Conservation (phyloP, 306 rosid species). For the Ormosia semicastrata region DNA sequence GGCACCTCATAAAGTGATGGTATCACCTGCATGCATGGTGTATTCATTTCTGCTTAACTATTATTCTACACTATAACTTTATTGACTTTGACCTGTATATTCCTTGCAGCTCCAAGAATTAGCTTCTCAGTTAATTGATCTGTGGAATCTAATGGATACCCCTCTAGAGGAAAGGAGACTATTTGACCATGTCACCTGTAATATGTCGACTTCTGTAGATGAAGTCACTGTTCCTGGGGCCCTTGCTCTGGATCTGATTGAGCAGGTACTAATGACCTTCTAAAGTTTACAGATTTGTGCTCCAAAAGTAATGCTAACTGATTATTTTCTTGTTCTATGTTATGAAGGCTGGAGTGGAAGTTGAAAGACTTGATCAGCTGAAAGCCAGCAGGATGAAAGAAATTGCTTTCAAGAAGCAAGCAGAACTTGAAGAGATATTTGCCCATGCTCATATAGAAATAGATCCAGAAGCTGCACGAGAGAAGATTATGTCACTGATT, state of each 20-base stretch:
- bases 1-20: neutral
- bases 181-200: conserved; percentile 87
- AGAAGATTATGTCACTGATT: conserved; percentile 69
- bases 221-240: conserved; percentile 90
- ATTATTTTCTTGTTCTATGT: conserved; percentile 13
- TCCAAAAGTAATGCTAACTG: neutral
- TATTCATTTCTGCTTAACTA: neutral
- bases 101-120: conserved; percentile 83
- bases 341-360: conserved; percentile 92
- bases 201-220: conserved; percentile 78
- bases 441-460: conserved; percentile 74
- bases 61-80: neutral
- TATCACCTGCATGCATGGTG: neutral
- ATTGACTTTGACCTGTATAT: conserved; percentile 14
- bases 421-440: conserved; percentile 86
- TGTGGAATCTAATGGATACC: conserved; percentile 98
- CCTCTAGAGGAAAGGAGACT: conserved; percentile 73
- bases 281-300: neutral
- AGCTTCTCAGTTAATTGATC: conserved; percentile 81
- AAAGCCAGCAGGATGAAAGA: conserved; percentile 94
- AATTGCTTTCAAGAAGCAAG: conserved; percentile 88
- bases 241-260: conserved; percentile 83
- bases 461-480: conserved; percentile 76
- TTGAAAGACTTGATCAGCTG: conserved; percentile 90
- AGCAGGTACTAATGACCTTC: conserved; percentile 51